Conservation (phyloP, 2,329 filamentous ascomycete genomes). For the Xylariaceae sp. region DNA sequence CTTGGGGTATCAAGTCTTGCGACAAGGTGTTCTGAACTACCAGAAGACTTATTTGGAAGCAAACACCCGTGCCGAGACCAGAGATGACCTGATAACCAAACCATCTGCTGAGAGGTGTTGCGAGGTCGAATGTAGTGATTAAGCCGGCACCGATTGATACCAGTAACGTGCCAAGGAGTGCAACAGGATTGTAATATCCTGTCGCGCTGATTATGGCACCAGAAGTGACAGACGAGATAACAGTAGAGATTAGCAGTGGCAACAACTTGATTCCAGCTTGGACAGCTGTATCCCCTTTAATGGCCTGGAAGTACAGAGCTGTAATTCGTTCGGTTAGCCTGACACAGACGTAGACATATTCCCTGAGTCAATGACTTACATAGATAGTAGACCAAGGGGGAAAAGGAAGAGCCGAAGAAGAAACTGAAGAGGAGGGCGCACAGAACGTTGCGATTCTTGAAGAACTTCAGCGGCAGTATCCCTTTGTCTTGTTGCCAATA, state of each 20-base stretch:
- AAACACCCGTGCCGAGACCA: slow-evolving; percentile 48
- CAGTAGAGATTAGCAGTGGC: slow-evolving; percentile 47
- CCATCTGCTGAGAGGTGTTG: slow-evolving; percentile 46
- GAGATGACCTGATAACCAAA: slow-evolving; percentile 54
- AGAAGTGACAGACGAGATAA: slow-evolving; percentile 42
- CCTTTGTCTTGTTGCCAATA: slow-evolving; percentile 33
- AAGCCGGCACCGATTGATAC: slow-evolving; percentile 47
- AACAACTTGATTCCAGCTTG: slow-evolving; percentile 51
- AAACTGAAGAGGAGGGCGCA: slow-evolving; percentile 32
- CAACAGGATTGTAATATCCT: slow-evolving; percentile 42
- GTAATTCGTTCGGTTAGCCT: neutral
- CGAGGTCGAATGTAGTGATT: slow-evolving; percentile 47
- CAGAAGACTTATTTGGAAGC: slow-evolving; percentile 44
- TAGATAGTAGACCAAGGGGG: slow-evolving; percentile 39
- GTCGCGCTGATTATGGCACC: slow-evolving; percentile 35
- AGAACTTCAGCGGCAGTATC: slow-evolving; percentile 37
- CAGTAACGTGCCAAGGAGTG: slow-evolving; percentile 37
- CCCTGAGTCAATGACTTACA: slow-evolving; percentile 40
- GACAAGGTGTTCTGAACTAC: slow-evolving; percentile 49
- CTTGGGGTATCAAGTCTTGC: slow-evolving; percentile 45
- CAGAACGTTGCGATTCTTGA: slow-evolving; percentile 36
- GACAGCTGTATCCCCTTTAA: slow-evolving; percentile 48
- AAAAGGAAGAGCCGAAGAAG: slow-evolving; percentile 34
- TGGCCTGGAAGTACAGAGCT: slow-evolving; percentile 51
- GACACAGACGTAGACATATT: neutral